Evolutionary conservation across 2,329 filamentous ascomycete species (phyloP), one percentile per base, ranked within the genome.

Genomic region (Pseudopithomyces chartarum): DNA sequence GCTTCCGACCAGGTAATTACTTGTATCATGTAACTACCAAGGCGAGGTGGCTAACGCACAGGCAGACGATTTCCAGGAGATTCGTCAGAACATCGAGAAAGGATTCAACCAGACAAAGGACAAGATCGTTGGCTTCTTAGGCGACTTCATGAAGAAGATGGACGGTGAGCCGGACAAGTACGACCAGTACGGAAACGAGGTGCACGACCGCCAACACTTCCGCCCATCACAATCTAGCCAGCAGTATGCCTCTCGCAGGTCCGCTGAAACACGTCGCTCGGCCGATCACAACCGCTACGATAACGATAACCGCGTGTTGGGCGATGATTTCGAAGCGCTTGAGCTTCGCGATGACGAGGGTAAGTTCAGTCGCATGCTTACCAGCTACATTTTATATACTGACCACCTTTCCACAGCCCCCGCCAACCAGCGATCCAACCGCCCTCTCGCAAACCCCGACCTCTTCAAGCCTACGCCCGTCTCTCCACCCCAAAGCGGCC

Each of bases 71-170:
- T 85, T 99, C 13, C 94, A 95, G 1, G 87, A 94, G 48, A 97
- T 99, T 71, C 89, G 88, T 64, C 92, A 97, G 73, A 97, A 96
- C 70, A 85, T 99, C 65, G 90, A 89, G 73, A 96, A 98, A 79
- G 95, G 95, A 3, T 99, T 99, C 78, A 71, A 92, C 54, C 93
- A 99, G 71, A 98, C 95, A 1, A 95, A 98, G 79, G 88, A 86
- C 54, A 96, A 91, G 71, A 90, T 99, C 67, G 98, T 96, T 79
- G 85, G 86, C 48, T 98, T 94, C 93, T 92, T 99, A 67, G 90
- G 86, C 49, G 92, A 87, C 61, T 82, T 99, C 73, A 95, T 91
- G 80, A 98, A 98, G 85, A 91, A 89, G 76, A 85, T 99, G 33
- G 93, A 98, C 69, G 94, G 95, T 47, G 91, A 95, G 62, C 85